Conservation (phyloP, 1,139 yeast species). For the Debaryomycetaceae sp. region DNA sequence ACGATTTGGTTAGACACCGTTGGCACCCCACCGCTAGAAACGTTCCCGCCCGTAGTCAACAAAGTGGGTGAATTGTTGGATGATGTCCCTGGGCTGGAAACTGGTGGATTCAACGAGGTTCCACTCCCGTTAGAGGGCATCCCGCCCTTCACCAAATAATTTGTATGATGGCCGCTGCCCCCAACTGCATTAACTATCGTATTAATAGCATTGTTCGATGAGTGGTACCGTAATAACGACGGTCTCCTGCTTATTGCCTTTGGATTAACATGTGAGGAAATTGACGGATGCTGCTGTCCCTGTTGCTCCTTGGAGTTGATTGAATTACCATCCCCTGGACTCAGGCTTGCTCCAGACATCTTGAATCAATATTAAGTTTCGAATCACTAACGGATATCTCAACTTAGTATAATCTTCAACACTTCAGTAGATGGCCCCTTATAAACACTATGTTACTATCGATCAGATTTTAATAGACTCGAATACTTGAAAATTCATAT, state of each 20-base stretch:
- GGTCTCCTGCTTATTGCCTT: constrained; percentile 13
- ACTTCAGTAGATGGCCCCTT: no score
- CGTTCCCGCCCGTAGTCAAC: neutral
- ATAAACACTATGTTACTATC: no score
- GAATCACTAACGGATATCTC: no score
- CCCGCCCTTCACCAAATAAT: neutral
- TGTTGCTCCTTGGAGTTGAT: neutral
- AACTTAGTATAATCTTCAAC: no score
- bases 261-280: neutral
- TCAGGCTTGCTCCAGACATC: neutral
- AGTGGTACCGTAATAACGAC: constrained; percentile 18
- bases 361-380: neutral
- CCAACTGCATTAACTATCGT: constrained; percentile 1
- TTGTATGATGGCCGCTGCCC: neutral
- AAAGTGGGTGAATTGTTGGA: neutral
- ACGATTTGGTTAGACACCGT: neutral
- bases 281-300: neutral
- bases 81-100: neutral
- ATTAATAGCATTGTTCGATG: constrained; percentile 7
- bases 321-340: neutral
- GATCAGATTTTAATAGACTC: no score
- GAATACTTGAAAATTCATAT: no score
- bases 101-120: neutral
- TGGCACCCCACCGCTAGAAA: neutral
- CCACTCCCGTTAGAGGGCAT: neutral